These are phyloP conservation scores for Cucurbita argyrosperma DNA, from an alignment of 306 rosid genomes.

Conservation along the genomic window DNA sequence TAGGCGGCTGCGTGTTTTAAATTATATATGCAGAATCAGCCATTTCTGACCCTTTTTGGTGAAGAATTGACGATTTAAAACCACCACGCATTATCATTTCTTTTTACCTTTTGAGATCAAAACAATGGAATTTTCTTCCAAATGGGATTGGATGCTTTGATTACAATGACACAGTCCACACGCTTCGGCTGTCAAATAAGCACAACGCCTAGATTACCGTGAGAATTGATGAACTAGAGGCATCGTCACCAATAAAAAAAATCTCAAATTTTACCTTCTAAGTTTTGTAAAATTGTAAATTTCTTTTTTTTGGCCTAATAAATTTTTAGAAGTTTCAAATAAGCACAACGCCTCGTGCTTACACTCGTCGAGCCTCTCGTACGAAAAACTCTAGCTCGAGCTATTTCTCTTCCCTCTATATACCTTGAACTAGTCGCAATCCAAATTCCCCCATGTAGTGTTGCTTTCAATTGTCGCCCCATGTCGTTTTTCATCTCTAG, in stretches of 20 bases:
- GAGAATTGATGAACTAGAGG: background rate
- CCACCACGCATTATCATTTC: background rate
- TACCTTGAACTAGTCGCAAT: too few species aligned
- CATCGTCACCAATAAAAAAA: background rate
- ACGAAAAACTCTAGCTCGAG: too few species aligned
- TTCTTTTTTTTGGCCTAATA: too few species aligned
- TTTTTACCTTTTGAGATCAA: background rate
- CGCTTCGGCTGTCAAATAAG: background rate
- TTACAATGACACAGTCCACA: background rate
- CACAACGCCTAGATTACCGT: constrained; percentile 1
- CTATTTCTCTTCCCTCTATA: too few species aligned
- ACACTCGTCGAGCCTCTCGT: too few species aligned
- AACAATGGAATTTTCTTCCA: background rate
- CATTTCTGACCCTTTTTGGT: background rate
- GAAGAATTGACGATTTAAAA: background rate
- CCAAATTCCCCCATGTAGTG: too few species aligned
- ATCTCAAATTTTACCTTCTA: background rate
- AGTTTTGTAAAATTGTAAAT: too few species aligned
- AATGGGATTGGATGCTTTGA: background rate
- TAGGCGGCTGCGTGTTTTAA: background rate
- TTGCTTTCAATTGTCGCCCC: too few species aligned
- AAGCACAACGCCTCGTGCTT: too few species aligned
- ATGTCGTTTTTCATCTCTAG: too few species aligned
- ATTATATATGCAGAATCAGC: background rate
- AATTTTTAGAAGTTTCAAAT: too few species aligned